These are phyloP conservation scores for Agrocybe praecox DNA, from an alignment of 768 basidiomycete species.

Conservation along the genomic window DNA sequence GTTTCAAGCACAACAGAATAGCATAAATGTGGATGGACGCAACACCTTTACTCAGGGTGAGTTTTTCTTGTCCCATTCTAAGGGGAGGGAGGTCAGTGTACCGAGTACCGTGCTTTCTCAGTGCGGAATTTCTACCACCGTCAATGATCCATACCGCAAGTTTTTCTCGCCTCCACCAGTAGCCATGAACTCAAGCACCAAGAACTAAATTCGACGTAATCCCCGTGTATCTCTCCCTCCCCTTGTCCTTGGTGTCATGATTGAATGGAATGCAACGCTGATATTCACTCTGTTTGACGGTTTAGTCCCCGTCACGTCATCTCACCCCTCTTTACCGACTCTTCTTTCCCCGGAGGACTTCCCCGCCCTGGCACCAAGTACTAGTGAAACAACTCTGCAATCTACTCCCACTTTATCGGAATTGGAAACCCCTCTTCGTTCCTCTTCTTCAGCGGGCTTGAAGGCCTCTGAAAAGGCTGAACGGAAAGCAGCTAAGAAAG, in stretches of 20 bases:
- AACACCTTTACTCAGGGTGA: slow-evolving; percentile 64
- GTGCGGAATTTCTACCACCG: slow-evolving; percentile 82
- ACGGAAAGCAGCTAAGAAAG: slow-evolving; percentile 67
- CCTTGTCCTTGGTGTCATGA: slow-evolving; percentile 47
- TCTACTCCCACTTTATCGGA: slow-evolving; percentile 24
- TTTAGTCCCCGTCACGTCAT: slow-evolving; percentile 43
- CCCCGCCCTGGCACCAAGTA: slow-evolving; percentile 59
- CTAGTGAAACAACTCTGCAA: slow-evolving; percentile 29
- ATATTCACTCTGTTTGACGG: slow-evolving; percentile 42
- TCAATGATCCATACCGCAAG: slow-evolving; percentile 56
- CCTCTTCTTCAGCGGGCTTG: not conserved
- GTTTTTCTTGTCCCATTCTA: slow-evolving; percentile 50
- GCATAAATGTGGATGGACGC: slow-evolving; percentile 24
- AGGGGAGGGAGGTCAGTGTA: slow-evolving; percentile 89
- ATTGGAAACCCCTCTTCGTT: slow-evolving; percentile 28
- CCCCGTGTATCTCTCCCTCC: slow-evolving; percentile 39
- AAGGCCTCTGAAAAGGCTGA: slow-evolving; percentile 59
- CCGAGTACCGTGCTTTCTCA: slow-evolving; percentile 88
- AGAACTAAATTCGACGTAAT: slow-evolving; percentile 28
- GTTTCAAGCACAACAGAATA: slow-evolving; percentile 20
- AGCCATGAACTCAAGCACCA: slow-evolving; percentile 26
- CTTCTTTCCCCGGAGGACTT: slow-evolving; percentile 74
- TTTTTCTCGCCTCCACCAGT: slow-evolving; percentile 24
- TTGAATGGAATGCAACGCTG: slow-evolving; percentile 57
- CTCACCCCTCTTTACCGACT: slow-evolving; percentile 49